Percentiles rank a stretch among this genome's conserved stretches.
Conservation (phyloP, 2,329 filamentous ascomycete genomes). For the Monilinia fructigena region DNA sequence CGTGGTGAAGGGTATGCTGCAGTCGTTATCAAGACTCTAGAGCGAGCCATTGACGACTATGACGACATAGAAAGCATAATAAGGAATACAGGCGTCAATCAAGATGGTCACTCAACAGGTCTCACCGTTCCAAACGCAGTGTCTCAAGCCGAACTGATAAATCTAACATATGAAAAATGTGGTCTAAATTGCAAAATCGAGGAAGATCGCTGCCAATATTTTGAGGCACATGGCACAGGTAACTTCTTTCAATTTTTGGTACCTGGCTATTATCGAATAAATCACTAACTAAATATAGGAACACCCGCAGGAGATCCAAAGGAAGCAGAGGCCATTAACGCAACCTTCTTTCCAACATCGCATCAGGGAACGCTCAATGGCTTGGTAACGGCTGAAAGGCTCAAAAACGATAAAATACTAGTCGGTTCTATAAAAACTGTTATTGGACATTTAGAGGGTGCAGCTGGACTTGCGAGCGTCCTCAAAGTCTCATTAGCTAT, state of each 20-base stretch:
- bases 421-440: not conserved
- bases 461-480: not conserved
- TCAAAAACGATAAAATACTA: not conserved
- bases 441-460: not conserved
- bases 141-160: conserved; percentile 48
- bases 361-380: too few species aligned
- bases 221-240: conserved; percentile 28
- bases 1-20: conserved; percentile 55
- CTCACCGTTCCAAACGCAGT: conserved; percentile 53
- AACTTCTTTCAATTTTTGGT: too few species aligned
- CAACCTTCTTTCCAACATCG: conserved; percentile 17
- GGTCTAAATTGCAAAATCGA: conserved; percentile 41
- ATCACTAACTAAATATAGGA: conserved; percentile 16
- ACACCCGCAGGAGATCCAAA: conserved; percentile 32
- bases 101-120: conserved; percentile 49
- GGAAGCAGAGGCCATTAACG: conserved; percentile 27
- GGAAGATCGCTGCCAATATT: conserved; percentile 23
- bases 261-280: too few species aligned
- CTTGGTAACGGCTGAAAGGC: not conserved
- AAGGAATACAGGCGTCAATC: conserved; percentile 48
- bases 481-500: not conserved
- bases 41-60: conserved; percentile 56
- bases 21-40: conserved; percentile 57
- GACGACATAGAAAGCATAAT: conserved; percentile 58
- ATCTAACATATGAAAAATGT: conserved; percentile 45